Evolutionary conservation across 257 asterid genomes (phyloP).

Genomic region (Solanum chilense): DNA sequence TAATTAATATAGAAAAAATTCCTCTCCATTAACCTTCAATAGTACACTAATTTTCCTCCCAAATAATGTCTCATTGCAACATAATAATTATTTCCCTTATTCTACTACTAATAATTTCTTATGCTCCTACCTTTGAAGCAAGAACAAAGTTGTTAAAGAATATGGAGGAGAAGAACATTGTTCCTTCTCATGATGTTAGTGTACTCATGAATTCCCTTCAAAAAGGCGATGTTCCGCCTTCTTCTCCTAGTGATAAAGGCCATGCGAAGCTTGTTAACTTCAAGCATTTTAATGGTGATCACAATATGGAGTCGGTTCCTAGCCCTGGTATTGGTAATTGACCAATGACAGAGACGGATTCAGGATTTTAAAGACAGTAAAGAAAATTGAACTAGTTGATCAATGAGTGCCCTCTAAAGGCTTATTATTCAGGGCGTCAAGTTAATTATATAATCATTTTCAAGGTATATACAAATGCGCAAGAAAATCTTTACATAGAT

Average conservation of each 20-base stretch:
- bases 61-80: constrained; percentile 5
- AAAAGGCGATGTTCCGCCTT: constrained; percentile 2
- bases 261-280: not conserved
- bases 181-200: not conserved
- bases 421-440: not conserved
- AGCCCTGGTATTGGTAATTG: constrained; percentile 18
- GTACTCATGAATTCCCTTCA: constrained; percentile 3
- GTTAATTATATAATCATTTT: not conserved
- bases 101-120: not conserved
- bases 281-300: not conserved
- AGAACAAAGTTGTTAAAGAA: constrained; percentile 10
- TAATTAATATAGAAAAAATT: not conserved
- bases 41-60: not conserved
- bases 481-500: no score
- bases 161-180: not conserved
- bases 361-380: not conserved
- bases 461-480: not conserved
- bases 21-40: not conserved
- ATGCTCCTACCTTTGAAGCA: constrained; percentile 10
- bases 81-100: not conserved
- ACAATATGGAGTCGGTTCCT: constrained; percentile 10
- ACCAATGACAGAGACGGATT: not conserved
- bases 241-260: constrained; percentile 11
- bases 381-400: not conserved
- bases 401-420: not conserved